These are phyloP conservation scores for Cytospora leucostoma DNA, from an alignment of 2,329 filamentous ascomycete genomes.

Conservation along the genomic window DNA sequence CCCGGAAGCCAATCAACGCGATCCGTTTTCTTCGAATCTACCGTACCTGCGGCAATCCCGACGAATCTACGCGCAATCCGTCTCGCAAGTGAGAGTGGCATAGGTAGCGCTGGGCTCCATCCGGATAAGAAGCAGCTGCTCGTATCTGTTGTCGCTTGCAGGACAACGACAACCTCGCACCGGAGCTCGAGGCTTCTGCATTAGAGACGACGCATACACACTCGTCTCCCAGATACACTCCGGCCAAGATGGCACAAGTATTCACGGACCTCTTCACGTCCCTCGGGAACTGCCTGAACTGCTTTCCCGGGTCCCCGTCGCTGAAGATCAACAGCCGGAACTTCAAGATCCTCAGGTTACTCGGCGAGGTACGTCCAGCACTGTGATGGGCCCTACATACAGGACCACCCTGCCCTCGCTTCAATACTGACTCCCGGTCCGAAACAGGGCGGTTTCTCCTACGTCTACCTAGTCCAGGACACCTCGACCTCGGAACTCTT, in stretches of 20 bases:
- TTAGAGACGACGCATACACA: not conserved
- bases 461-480: slow-evolving; percentile 98
- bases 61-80: not conserved
- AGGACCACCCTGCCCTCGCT: not conserved
- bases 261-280: slow-evolving; percentile 88
- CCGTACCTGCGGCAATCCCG: not conserved
- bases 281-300: slow-evolving; percentile 91
- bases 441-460: slow-evolving; percentile 87
- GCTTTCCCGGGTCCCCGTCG: slow-evolving; percentile 91
- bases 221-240: not conserved
- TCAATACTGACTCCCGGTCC: not conserved
- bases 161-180: no score
- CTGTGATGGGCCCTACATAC: not conserved
- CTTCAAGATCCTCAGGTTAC: slow-evolving; percentile 91
- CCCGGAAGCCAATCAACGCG: not conserved
- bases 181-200: not conserved
- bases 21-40: not conserved
- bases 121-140: not conserved
- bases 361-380: slow-evolving; percentile 73
- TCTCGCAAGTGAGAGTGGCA: not conserved
- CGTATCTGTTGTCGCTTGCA: not conserved
- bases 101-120: not conserved
- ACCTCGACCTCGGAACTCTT: slow-evolving; percentile 80
- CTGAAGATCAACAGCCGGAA: slow-evolving; percentile 92
- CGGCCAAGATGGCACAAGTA: slow-evolving; percentile 70